Conservation (phyloP, 2,329 filamentous ascomycete genomes). For the Alternaria gaisen region DNA sequence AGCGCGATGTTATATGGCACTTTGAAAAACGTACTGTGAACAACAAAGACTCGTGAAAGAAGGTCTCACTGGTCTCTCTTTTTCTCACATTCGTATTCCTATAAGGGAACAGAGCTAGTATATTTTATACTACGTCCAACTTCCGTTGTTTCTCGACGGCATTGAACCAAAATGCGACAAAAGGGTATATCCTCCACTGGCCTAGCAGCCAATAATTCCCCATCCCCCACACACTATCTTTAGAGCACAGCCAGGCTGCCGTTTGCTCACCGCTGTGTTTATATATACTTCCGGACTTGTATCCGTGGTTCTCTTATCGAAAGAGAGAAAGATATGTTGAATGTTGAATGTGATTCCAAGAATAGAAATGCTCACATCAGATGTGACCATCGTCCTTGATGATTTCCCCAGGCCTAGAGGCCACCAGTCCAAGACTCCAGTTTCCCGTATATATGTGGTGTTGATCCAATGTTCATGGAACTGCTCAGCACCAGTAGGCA, state of each 20-base stretch:
- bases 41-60: neutral
- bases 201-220: constrained; percentile 6
- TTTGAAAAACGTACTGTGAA: neutral
- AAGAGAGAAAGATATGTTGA: neutral
- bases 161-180: constrained; percentile 5
- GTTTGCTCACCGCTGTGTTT: neutral
- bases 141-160: neutral
- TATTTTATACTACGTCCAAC: neutral
- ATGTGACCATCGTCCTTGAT: neutral
- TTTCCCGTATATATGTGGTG: neutral
- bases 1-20: neutral
- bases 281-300: constrained; percentile 8
- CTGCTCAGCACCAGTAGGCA: neutral
- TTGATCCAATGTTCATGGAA: neutral
- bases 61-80: neutral
- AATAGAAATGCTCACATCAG: neutral
- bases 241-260: neutral
- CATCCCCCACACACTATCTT: constrained; percentile 1
- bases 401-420: constrained; percentile 3
- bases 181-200: constrained; percentile 11
- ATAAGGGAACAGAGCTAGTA: neutral
- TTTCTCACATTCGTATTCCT: no score
- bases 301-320: constrained; percentile 2
- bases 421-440: neutral
- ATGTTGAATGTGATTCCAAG: constrained; percentile 4